Conservation (phyloP, 2,329 filamentous ascomycete species). For the Pyrenophora graminea region DNA sequence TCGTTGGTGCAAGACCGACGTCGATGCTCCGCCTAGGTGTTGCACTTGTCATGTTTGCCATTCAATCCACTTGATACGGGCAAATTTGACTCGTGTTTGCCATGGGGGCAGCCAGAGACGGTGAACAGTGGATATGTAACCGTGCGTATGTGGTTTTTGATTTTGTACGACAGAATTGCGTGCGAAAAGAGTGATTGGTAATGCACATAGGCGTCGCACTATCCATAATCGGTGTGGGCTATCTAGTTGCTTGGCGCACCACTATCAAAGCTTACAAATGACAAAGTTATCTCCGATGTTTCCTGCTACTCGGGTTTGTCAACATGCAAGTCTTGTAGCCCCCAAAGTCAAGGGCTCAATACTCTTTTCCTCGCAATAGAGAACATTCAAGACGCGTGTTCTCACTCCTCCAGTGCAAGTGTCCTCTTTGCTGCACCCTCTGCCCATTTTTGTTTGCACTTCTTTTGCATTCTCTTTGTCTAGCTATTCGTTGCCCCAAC, state of each 20-base stretch:
- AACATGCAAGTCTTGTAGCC: slow-evolving; percentile 4
- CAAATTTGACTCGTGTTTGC: slow-evolving; percentile 4
- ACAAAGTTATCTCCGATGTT: slow-evolving; percentile 21
- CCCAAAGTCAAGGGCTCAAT: neutral
- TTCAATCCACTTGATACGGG: slow-evolving; percentile 1
- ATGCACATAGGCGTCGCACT: slow-evolving; percentile 1
- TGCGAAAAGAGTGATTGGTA: neutral
- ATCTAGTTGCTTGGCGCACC: slow-evolving; percentile 10
- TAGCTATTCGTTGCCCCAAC: slow-evolving; percentile 3
- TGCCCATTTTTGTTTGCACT: neutral
- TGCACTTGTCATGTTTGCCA: slow-evolving; percentile 1
- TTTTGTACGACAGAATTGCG: neutral
- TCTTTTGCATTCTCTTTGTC: neutral
- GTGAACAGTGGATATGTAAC: too few relatives aligned
- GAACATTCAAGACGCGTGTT: neutral
- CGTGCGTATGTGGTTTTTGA: neutral
- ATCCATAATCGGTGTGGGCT: neutral
- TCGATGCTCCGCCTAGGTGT: neutral
- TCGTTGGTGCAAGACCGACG: neutral
- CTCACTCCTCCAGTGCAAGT: neutral
- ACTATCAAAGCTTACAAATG: slow-evolving; percentile 17
- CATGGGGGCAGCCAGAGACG: slow-evolving; percentile 5
- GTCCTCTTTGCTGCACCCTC: neutral
- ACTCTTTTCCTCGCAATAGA: neutral
- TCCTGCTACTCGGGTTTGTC: slow-evolving; percentile 17